phyloP scores from a whole-genome alignment of 2,329 filamentous ascomycete genomes.

The Fusarium denticulatum region DNA sequence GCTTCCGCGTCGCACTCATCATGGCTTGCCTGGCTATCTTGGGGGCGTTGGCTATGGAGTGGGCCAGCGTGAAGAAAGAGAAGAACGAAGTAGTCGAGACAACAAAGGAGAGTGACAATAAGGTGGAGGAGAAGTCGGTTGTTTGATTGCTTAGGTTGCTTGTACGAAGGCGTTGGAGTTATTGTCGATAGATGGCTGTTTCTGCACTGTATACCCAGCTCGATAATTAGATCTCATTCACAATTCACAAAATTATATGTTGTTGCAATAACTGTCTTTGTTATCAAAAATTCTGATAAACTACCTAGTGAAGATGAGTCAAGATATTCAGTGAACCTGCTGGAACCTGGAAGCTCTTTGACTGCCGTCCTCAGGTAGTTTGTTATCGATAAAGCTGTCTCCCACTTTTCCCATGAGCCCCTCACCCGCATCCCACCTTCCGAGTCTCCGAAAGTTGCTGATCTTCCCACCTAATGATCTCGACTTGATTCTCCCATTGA shows the following conservation, averaged over 20 bases:
- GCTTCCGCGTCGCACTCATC: slow-evolving; percentile 66
- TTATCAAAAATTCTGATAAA: background rate
- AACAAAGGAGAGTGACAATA: background rate
- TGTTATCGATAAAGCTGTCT: slow-evolving; percentile 31
- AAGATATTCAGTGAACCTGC: background rate
- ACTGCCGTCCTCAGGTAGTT: background rate
- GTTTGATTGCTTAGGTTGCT: background rate
- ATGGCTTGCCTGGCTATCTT: slow-evolving; percentile 59
- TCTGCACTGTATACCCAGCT: background rate
- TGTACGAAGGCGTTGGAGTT: background rate
- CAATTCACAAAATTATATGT: background rate
- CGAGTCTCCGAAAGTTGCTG: slow-evolving; percentile 33
- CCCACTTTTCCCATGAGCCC: slow-evolving; percentile 32
- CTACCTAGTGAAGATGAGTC: background rate
- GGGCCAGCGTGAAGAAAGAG: slow-evolving; percentile 2
- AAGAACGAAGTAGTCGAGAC: background rate
- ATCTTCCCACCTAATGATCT: slow-evolving; percentile 30
- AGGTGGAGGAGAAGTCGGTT: background rate
- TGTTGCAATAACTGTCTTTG: background rate
- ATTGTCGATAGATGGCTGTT: background rate
- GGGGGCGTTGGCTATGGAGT: slow-evolving; percentile 47
- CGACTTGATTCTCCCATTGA: slow-evolving; percentile 9
- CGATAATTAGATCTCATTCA: background rate
- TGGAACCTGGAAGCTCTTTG: background rate
- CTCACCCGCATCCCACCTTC: slow-evolving; percentile 18